Conservation (phyloP, 139 green algal species). For the Astrephomene gubernaculifera region DNA sequence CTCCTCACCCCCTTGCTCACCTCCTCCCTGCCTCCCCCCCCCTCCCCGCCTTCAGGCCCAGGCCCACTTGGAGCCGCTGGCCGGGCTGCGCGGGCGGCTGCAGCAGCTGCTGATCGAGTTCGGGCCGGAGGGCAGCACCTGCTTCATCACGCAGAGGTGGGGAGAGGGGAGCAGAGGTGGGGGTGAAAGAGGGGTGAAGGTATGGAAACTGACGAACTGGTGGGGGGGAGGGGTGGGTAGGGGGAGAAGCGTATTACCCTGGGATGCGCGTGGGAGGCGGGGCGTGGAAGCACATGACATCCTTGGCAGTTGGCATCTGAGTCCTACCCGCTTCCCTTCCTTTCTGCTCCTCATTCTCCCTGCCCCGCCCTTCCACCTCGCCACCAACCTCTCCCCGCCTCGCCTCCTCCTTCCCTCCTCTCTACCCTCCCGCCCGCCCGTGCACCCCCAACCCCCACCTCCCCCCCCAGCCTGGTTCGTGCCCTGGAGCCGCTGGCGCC, state of each 20-base stretch:
- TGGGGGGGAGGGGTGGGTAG: too few species aligned
- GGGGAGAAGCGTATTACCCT: too few species aligned
- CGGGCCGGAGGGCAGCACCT: conserved; percentile 27
- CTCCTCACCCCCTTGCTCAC: background rate
- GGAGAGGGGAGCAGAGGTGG: background rate
- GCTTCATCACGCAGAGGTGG: conserved; percentile 31
- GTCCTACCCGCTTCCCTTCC: too few species aligned
- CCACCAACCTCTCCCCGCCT: background rate
- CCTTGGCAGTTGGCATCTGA: too few species aligned
- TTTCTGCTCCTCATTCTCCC: too few species aligned
- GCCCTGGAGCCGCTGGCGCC: conserved; percentile 32
- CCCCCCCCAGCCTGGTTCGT: conserved; percentile 8
- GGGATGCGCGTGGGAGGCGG: too few species aligned
- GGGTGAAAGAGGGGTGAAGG: too few species aligned
- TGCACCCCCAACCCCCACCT: background rate
- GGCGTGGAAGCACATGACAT: too few species aligned
- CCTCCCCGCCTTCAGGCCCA: conserved; percentile 1
- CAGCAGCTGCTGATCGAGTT: conserved; percentile 44
- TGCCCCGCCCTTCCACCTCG: too few species aligned
- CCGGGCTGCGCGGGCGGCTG: background rate
- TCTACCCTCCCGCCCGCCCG: background rate
- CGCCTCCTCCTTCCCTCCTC: background rate
- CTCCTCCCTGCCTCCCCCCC: background rate
- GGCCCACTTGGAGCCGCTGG: conserved; percentile 1
- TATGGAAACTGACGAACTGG: too few species aligned